Percentiles rank a stretch among this genome's conserved stretches.
phyloP scores from a whole-genome alignment of 306 rosid genomes.

The Pterocarpus santalinus region DNA sequence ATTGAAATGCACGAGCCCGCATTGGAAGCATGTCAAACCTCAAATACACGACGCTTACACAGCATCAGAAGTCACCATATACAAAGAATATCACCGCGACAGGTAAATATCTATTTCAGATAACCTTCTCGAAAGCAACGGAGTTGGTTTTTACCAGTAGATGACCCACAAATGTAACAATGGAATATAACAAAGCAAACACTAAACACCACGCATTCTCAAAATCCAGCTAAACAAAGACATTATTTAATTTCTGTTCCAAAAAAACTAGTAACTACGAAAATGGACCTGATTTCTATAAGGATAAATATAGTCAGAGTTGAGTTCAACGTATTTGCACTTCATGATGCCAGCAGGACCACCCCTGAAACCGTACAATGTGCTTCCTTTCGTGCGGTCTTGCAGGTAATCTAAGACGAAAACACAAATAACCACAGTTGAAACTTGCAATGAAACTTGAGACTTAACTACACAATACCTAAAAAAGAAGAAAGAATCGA shows the following conservation, averaged over 20 bases:
- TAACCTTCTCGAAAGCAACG: too few relatives aligned
- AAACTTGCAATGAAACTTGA: background rate
- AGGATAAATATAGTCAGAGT: slow-evolving; percentile 81
- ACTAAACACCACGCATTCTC: background rate
- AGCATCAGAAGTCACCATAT: slow-evolving; percentile 21
- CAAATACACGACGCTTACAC: background rate
- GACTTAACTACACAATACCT: background rate
- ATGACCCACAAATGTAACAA: background rate
- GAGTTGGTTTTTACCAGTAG: background rate
- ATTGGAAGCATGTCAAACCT: slow-evolving; percentile 6
- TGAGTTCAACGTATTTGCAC: slow-evolving; percentile 81
- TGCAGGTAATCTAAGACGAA: slow-evolving; percentile 80
- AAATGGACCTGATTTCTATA: slow-evolving; percentile 87
- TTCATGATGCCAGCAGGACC: slow-evolving; percentile 99
- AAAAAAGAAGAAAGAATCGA: background rate
- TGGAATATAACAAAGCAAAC: slow-evolving; percentile 8
- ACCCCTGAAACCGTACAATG: slow-evolving; percentile 88
- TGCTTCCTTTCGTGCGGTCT: slow-evolving; percentile 80
- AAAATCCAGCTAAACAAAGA: background rate
- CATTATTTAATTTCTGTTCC: slow-evolving; percentile 9
- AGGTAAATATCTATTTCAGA: background rate
- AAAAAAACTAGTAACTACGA: background rate
- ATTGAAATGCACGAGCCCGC: background rate
- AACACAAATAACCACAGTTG: background rate
- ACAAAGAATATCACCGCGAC: background rate